Conservation (phyloP, 2,329 filamentous ascomycete genomes). For the Alternaria sp. region DNA sequence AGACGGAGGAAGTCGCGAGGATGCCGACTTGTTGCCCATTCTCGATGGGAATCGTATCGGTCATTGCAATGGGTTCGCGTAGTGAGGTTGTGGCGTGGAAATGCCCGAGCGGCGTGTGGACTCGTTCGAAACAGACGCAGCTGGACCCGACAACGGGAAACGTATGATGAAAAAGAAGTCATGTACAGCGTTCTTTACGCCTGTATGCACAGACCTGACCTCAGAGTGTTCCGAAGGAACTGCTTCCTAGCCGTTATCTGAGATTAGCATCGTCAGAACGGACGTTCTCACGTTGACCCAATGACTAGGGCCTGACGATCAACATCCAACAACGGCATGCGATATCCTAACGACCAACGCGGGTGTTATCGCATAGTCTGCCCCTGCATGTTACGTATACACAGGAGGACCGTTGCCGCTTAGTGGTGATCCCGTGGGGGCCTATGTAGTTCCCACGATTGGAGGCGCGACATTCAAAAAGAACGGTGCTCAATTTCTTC, state of each 20-base stretch:
- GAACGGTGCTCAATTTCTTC: neutral
- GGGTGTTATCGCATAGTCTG: neutral
- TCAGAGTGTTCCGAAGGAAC: neutral
- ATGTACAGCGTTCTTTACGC: neutral
- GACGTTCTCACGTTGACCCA: neutral
- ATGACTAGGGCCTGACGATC: neutral
- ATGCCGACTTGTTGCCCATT: conserved; percentile 14
- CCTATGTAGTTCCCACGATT: neutral
- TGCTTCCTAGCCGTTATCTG: neutral
- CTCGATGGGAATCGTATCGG: conserved; percentile 12
- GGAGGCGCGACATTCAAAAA: neutral
- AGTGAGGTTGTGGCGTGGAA: neutral
- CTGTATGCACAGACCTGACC: neutral
- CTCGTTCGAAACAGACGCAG: neutral
- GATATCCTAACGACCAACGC: neutral
- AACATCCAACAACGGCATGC: neutral
- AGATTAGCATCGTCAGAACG: neutral
- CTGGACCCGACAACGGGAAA: neutral
- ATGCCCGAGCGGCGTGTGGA: neutral
- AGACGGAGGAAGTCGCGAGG: conserved; percentile 8
- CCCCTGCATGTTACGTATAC: neutral
- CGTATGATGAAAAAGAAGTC: neutral
- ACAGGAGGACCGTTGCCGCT: neutral
- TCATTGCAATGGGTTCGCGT: neutral
- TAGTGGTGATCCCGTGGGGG: neutral